Percentiles rank a stretch among this genome's conserved stretches.
phyloP scores from a whole-genome alignment of 2,329 filamentous ascomycete genomes.

The Lachnum nothofagi region DNA sequence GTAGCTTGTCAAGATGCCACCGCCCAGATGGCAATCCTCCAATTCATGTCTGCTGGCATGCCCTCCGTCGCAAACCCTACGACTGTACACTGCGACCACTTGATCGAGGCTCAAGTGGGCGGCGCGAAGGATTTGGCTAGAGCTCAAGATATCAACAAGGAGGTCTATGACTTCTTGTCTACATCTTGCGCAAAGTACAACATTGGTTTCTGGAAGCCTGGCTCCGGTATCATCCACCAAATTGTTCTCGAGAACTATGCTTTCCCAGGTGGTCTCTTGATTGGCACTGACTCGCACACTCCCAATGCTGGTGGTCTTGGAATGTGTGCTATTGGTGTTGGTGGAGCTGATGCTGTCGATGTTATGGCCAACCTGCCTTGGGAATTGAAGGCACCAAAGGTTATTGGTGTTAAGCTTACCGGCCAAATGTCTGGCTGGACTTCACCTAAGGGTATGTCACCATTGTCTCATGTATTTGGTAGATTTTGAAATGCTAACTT shows the following conservation, averaged over 20 bases:
- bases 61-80: conserved; percentile 87
- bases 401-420: conserved; percentile 94
- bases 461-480: conserved; percentile 2
- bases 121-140: conserved; percentile 89
- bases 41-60: conserved; percentile 99
- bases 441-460: conserved; percentile 72
- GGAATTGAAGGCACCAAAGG: conserved; percentile 96
- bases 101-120: conserved; percentile 96
- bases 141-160: conserved; percentile 92
- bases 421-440: conserved; percentile 88
- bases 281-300: conserved; percentile 96
- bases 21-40: conserved; percentile 98
- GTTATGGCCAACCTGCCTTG: conserved; percentile 96
- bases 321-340: conserved; percentile 92
- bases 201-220: conserved; percentile 99
- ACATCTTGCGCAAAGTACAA: conserved; percentile 97
- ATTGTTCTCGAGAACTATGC: conserved; percentile 98
- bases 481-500: conserved; percentile 6
- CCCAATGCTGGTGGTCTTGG: conserved; percentile 95
- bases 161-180: conserved; percentile 96
- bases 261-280: conserved; percentile 96
- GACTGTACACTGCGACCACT: conserved; percentile 97
- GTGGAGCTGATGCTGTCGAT: conserved; percentile 96
- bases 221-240: conserved; percentile 99
- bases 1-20: conserved; percentile 99